These are phyloP conservation scores for Colletotrichum caudatum DNA, from an alignment of 2,329 filamentous ascomycete genomes.

Conservation along the genomic window DNA sequence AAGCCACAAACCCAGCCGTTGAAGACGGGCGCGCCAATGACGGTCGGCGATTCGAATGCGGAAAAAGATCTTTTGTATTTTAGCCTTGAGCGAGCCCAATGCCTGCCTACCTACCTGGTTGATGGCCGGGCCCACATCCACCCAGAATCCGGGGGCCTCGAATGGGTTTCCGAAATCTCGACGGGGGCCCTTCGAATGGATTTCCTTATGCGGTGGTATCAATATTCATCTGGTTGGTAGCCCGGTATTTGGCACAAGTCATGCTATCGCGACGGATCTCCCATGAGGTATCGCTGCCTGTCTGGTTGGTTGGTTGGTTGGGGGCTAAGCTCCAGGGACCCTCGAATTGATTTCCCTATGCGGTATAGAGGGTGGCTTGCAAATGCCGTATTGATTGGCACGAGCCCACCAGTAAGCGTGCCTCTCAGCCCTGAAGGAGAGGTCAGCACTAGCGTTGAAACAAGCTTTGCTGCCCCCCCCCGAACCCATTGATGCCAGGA, in stretches of 20 bases:
- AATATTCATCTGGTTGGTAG: too few relatives aligned
- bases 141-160: neutral
- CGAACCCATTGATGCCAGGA: neutral
- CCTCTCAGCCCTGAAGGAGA: neutral
- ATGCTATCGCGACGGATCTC: too few relatives aligned
- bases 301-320: neutral
- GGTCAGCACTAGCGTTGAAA: conserved; percentile 29
- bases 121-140: neutral
- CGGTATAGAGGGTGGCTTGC: neutral
- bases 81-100: neutral
- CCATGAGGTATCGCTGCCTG: too few relatives aligned
- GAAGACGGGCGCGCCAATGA: neutral
- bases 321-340: neutral
- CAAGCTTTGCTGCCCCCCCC: conserved; percentile 30
- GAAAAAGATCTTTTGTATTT: neutral
- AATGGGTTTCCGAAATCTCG: conserved; percentile 2
- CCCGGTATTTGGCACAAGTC: too few relatives aligned
- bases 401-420: neutral
- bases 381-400: conserved; percentile 16
- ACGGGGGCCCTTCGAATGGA: neutral
- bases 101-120: too few relatives aligned
- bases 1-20: neutral
- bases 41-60: neutral
- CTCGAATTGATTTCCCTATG: conserved; percentile 9
- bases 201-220: conserved; percentile 1